Evolutionary conservation across 306 rosid genomes (phyloP).

Genomic region (Prunus mongolica): DNA sequence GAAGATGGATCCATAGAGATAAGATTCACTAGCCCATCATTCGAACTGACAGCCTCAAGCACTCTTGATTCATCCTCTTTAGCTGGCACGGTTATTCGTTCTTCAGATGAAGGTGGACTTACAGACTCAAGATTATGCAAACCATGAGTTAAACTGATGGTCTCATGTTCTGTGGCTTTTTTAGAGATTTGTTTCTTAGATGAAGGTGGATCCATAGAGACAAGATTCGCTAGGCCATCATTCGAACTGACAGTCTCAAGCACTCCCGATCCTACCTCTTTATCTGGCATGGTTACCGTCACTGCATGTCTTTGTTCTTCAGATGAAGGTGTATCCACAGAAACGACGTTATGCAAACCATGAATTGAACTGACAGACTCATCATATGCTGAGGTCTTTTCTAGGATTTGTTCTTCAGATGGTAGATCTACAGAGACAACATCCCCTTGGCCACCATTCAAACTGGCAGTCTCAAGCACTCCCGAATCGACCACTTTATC

Average conservation of each 20-base stretch:
- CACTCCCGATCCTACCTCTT: slow-evolving; percentile 18
- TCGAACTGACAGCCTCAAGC: slow-evolving; percentile 13
- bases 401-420: slow-evolving; percentile 20
- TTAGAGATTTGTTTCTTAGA: slow-evolving; percentile 26
- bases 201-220: slow-evolving; percentile 15
- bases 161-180: slow-evolving; percentile 7
- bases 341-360: slow-evolving; percentile 12
- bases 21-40: slow-evolving; percentile 11
- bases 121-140: slow-evolving; percentile 7
- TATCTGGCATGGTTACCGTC: slow-evolving; percentile 17
- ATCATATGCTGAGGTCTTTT: slow-evolving; percentile 11
- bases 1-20: slow-evolving; percentile 17
- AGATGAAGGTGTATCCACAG: not conserved
- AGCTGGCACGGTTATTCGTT: slow-evolving; percentile 16
- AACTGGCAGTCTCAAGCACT: slow-evolving; percentile 22
- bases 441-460: slow-evolving; percentile 6
- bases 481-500: slow-evolving; percentile 22
- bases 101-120: not conserved
- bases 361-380: slow-evolving; percentile 18
- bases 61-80: slow-evolving; percentile 18
- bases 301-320: not conserved
- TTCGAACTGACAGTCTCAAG: slow-evolving; percentile 13
- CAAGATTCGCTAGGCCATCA: slow-evolving; percentile 10
- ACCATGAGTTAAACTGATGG: slow-evolving; percentile 10
- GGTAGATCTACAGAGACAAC: slow-evolving; percentile 23